Evolutionary conservation across 1,139 yeast species (phyloP).

Genomic region (Zygosaccharomyces sapae): DNA sequence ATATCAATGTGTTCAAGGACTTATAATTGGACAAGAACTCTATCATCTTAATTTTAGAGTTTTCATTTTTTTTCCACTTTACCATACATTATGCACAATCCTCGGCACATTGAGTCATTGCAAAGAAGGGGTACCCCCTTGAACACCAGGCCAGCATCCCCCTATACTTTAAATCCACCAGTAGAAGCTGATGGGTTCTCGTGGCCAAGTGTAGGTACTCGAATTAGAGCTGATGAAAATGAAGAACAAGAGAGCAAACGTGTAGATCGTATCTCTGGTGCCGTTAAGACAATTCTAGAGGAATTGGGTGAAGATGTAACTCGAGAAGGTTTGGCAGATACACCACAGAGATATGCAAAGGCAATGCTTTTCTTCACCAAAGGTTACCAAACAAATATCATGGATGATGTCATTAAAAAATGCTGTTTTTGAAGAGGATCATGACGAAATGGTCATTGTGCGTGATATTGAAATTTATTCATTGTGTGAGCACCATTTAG

Average conservation of each 20-base stretch:
- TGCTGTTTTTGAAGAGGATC: conserved; percentile 97
- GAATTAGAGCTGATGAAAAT: conserved; percentile 61
- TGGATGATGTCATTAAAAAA: conserved; percentile 81
- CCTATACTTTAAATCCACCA: conserved; percentile 78
- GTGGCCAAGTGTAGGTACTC: conserved; percentile 92
- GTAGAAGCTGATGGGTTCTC: conserved; percentile 87
- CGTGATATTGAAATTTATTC: conserved; percentile 90
- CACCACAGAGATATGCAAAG: conserved; percentile 94
- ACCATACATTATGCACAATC: conserved; percentile 7
- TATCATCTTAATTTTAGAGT: background rate
- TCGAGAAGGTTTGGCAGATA: conserved; percentile 86
- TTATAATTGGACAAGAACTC: background rate
- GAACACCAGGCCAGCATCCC: conserved; percentile 76
- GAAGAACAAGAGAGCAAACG: conserved; percentile 60
- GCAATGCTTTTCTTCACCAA: conserved; percentile 95
- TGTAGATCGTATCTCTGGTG: conserved; percentile 72
- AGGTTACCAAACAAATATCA: conserved; percentile 89
- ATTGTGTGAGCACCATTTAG: conserved; percentile 94
- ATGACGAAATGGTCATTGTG: conserved; percentile 98
- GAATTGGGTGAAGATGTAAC: conserved; percentile 90
- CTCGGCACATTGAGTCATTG: conserved; percentile 12
- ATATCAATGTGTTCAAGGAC: background rate
- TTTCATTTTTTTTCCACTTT: background rate
- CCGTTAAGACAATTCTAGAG: conserved; percentile 72
- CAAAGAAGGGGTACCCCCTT: conserved; percentile 42